Base-by-base conservation (phyloP, 2,329 filamentous ascomycete genomes). In the Corinectria fuckeliana region DNA sequence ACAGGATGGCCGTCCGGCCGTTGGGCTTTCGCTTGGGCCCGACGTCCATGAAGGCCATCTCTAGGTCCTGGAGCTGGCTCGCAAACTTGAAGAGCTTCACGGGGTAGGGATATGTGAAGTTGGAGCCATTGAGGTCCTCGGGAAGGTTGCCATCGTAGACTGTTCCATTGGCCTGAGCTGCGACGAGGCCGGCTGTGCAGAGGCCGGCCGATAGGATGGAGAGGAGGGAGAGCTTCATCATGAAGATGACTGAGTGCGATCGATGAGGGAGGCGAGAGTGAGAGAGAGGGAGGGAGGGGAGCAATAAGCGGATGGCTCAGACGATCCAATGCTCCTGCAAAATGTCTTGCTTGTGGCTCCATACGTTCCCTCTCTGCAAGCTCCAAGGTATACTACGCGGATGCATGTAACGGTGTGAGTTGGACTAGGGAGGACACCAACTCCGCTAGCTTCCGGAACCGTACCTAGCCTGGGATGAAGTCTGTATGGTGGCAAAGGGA, bases 21-120 rank as follows among this genome's bases (percentile, higher is more conserved):
- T 75, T 77, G 45, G 74, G 60, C 25, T 64, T 53, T 51, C 62
- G 65, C 2, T 65, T 70, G 7, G 80, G 80, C 11, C 71, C 50
- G 21, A 85, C 66, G 60, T 85, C 82, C 81, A 85, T 84, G 63
- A 83, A 85, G 14, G 82, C 82, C 82, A 85, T 85, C 39, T 82
- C 76, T 23, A 85, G 71, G n/a, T 76, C 69, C 47, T 79, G 75
- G 13, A 72, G 70, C 69, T 85, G 82, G 38, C 81, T 82, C 2
- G 70, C 72, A 65, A 85, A 80, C 39, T 71, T 74, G 71, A 81
- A 83, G 30, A 81, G 73, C 59, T 82, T 77, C 56, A 83, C 71
- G 2, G 81, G 82, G 69, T 76, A 83, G 18, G 81, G 81, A 64
- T 85, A 85, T 1, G 80, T 81, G 69, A 82, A 82, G 70, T 82